Evolutionary conservation across 2,329 filamentous ascomycete genomes (phyloP), one percentile per base, ranked within the genome.

Genomic region (Alternaria burnsii): DNA sequence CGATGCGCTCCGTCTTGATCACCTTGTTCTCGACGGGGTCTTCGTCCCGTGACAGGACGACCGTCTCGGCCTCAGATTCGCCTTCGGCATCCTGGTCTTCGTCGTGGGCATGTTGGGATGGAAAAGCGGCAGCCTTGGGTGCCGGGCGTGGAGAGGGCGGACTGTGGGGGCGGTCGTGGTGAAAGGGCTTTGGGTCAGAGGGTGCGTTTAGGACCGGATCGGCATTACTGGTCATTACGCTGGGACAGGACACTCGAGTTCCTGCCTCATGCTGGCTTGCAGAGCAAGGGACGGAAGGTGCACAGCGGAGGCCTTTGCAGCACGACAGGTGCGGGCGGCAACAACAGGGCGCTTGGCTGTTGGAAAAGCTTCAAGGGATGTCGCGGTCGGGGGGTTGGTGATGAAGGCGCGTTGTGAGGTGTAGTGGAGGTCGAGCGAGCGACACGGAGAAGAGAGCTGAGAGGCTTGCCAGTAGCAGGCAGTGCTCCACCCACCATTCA

Each of bases 31-130:
- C 75, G 55, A 76, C 74, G 36, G 74, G 68, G 55, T 76, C 74
- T 67, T 82, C 79, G 62, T 80, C 77, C 32, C 79, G 76, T 50
- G 69, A 63, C 50, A 82, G 76, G 38, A 84, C 81, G 59, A 83
- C 78, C 32, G 82, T 84, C 73, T 84, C 82, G 52, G 82, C 82
- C 71, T 84, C 82, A 16, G 82, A 83, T 65, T 82, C 80, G 65
- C 78, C 79, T 54, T 77, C 74, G 34, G 74, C 78, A 59, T 80
- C 76, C 46, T 74, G 71, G 41, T 67, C 62, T 58, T 28, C 52
- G 56, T 69, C 61, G 63, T 73, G 60, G 66, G 69, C 73, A 62
- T 77, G 71, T 42, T 63, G 56, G 12, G 34, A 34, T 7, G 36
- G 56, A 38, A 28, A 34, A 12, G 20, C 26, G 34, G 56, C 18